Evolutionary conservation across 1,139 yeast species (phyloP), one percentile per base, ranked within the genome.

Genomic region (Kluyveromyces marxianus): DNA sequence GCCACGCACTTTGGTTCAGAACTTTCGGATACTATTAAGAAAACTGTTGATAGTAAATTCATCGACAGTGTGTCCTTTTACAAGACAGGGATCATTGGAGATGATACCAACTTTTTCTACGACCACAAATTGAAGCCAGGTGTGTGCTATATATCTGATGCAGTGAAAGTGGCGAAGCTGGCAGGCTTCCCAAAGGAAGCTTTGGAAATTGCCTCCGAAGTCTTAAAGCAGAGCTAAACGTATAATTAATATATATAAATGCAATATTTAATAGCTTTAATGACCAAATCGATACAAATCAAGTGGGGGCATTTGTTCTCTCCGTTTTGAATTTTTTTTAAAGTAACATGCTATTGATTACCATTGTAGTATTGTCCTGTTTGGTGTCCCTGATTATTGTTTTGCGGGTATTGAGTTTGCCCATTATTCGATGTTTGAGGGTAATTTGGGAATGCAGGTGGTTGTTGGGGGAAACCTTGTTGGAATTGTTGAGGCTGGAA

Each of bases 1-100:
- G 97, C 98, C 1, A 92, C 98, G 0, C 98, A 92, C 69, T 92
- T 83, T 65, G 97, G 95, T 0, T 67, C 68, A 2, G 96, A 88
- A 54, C 62, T 89, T 7, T 64, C 74, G 21, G 55, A 65, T 1
- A 57, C 80, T 2, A 63, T 77, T 7, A 54, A 51, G 2, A 54
- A 64, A 14, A 54, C 67, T 35, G 45, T 50, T 0, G 62, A 63
- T 28, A 57, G 65, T 14, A 54, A 59, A 0, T 58, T 70, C 25
- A 63, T 62, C 39, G 66, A 62, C 24, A 62, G 55, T 38, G 58
- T 82, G 2, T 65, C 70, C 21, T 83, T 74, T 54, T 75, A 67
- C 51, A 72, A 55, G 45, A 60, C 76, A 47, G 81, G 89, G 0
- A 71, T 74, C 31, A 69, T 82, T 1, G 66, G 55, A 1, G 54